Percentiles rank a stretch among this genome's conserved stretches.
Conservation (phyloP, 2,329 filamentous ascomycete species). For the Boeremia lycopersici region DNA sequence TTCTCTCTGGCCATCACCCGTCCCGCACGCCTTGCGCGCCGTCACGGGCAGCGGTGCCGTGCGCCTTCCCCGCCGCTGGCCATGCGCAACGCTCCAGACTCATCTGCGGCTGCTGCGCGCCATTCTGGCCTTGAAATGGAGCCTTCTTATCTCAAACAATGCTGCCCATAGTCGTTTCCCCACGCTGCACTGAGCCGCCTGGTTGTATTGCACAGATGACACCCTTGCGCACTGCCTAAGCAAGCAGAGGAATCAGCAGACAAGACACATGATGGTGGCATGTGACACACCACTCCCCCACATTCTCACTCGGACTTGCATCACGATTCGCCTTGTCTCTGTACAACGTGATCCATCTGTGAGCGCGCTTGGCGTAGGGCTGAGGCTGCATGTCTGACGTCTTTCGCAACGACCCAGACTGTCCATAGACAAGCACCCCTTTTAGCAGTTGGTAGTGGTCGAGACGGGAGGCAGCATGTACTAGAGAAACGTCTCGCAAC, state of each 20-base stretch:
- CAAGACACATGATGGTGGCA: slow-evolving; percentile 27
- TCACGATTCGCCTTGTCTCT: slow-evolving; percentile 7
- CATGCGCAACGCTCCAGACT: neutral
- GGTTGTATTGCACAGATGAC: slow-evolving; percentile 27
- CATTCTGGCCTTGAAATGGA: slow-evolving; percentile 4
- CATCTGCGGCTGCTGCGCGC: slow-evolving; percentile 7
- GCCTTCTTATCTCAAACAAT: slow-evolving; percentile 4
- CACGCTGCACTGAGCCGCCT: slow-evolving; percentile 8
- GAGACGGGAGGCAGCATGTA: no score
- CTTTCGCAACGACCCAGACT: no score
- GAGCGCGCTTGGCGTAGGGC: slow-evolving; percentile 4
- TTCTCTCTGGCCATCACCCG: neutral
- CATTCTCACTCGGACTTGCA: slow-evolving; percentile 20
- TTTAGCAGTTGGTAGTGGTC: no score
- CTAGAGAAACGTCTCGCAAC: neutral
- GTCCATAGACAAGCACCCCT: no score
- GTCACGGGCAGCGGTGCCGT: no score
- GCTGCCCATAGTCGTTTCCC: slow-evolving; percentile 2
- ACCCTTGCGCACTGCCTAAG: slow-evolving; percentile 24
- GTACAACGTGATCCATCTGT: slow-evolving; percentile 10
- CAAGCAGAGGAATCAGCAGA: slow-evolving; percentile 24
- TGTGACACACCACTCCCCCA: slow-evolving; percentile 31
- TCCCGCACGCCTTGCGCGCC: neutral
- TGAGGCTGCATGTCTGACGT: neutral
- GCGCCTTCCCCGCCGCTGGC: neutral